Base-by-base conservation (phyloP, 2,329 filamentous ascomycete species). In the Fusarium citri region DNA sequence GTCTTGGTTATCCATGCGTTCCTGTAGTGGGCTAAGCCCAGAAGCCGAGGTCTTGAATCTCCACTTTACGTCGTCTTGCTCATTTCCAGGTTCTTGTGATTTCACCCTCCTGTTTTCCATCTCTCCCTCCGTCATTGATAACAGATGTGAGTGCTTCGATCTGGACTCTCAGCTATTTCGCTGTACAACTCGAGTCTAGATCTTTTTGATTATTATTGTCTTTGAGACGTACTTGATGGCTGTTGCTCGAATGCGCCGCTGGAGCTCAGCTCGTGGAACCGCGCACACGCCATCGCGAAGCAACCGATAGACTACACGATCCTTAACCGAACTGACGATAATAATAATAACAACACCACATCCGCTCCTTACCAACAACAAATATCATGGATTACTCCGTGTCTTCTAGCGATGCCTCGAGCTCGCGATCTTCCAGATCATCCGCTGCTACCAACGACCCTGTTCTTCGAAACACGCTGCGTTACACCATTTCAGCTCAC, bases 401-500 rank as follows among this genome's bases (percentile, higher is more conserved):
- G 45, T 56, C 72, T 18, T 72, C 72, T 9, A 41, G 71, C 63
- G 74, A 76, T 22, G 66, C 68, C 31, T 66, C 73, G 20, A 46
- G 68, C 61, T 66, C 64, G 62, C 72, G 69, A 41, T 64, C 72
- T 31, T 64, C 64, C 25, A 61, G 71, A 57, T 54, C 68, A n/a
- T 69, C 72, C 15, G 62, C 55, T 23, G 49, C 72, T 30, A 59
- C 63, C 11, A 63, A 66, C 63, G 92, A 95, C 72, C 91, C 92
- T 8, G 86, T 97, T 68, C 86, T 97, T 59, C 92, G 93, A 80
- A 97, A 96, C 79, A 91, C 93, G 45, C 85, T 98, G 63, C 91
- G 94, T 72, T 94, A 97, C 81, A 96, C 92, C 61, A 94, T 94
- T 77, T 91, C 89, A 9, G 90, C 93, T 43, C 89, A 91, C 79